A percentile compares a stretch with the other conserved stretches of the same genome.
These are phyloP conservation scores for Blastobotrys malaysiensis DNA, from an alignment of 1,139 yeast species.

Conservation along the genomic window DNA sequence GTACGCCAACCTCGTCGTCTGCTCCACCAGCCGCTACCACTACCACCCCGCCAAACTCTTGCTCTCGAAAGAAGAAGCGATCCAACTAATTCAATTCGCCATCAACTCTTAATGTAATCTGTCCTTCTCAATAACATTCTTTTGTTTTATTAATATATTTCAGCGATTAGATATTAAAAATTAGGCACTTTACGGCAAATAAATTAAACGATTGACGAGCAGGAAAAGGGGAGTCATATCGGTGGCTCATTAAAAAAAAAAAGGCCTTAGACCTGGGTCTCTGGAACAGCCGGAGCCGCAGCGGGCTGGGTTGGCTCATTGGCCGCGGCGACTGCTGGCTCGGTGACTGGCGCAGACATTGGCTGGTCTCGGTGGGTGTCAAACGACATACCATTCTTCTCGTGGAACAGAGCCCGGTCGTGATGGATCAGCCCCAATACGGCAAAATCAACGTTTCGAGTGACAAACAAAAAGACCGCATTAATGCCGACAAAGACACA, in stretches of 20 bases:
- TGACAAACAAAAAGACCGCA: constrained; percentile 23
- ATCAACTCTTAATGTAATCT: no score
- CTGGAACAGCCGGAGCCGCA: constrained; percentile 2
- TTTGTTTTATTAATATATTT: no score
- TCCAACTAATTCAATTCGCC: neutral
- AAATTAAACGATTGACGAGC: neutral
- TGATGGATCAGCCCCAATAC: constrained; percentile 20
- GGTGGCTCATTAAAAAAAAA: no score
- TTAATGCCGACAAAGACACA: constrained; percentile 37
- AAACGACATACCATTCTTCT: constrained; percentile 21
- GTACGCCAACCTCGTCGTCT: no score
- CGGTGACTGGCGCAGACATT: neutral
- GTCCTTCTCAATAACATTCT: no score
- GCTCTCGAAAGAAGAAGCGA: neutral
- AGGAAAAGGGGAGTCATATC: no score
- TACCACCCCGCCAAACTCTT: neutral
- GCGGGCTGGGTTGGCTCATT: neutral
- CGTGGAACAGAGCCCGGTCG: constrained; percentile 22
- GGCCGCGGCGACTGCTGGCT: constrained; percentile 3
- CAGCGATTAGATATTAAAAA: neutral
- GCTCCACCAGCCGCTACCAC: no score
- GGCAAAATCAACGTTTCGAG: constrained; percentile 20
- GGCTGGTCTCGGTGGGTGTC: constrained; percentile 7
- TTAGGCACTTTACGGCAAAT: neutral
- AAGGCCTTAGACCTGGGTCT: neutral